A percentile compares a stretch with the other conserved stretches of the same genome.
These are phyloP conservation scores for Sphenostylis stenocarpa DNA, from an alignment of 306 rosid genomes.

Conservation along the genomic window DNA sequence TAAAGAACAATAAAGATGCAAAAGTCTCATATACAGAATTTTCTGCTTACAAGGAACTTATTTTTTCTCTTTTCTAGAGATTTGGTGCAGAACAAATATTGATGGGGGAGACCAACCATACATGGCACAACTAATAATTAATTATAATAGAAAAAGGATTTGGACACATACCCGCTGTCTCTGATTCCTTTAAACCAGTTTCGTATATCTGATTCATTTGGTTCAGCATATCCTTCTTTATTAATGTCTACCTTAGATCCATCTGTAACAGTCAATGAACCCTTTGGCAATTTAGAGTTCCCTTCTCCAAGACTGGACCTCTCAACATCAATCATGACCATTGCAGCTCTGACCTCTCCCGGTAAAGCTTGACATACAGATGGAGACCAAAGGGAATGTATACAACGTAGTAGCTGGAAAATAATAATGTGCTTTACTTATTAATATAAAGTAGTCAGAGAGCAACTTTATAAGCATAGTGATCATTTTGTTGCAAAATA, in stretches of 20 bases:
- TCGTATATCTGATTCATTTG: slow-evolving; percentile 74
- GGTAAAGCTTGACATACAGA: slow-evolving; percentile 71
- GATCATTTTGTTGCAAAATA: slow-evolving; percentile 26
- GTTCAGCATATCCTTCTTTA: slow-evolving; percentile 69
- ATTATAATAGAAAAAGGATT: slow-evolving; percentile 8
- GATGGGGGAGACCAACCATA: background rate
- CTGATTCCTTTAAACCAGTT: slow-evolving; percentile 94
- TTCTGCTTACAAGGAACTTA: slow-evolving; percentile 27
- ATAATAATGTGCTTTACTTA: slow-evolving; percentile 28
- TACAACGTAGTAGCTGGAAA: slow-evolving; percentile 77
- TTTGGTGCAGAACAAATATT: slow-evolving; percentile 12
- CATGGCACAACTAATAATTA: slow-evolving; percentile 2
- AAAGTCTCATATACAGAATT: slow-evolving; percentile 3
- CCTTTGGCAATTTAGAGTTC: slow-evolving; percentile 68
- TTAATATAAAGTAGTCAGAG: slow-evolving; percentile 20
- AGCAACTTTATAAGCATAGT: slow-evolving; percentile 21
- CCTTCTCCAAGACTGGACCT: slow-evolving; percentile 89
- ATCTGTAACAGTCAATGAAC: slow-evolving; percentile 40
- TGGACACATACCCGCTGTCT: slow-evolving; percentile 83
- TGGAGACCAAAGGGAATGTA: slow-evolving; percentile 95
- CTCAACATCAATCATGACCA: slow-evolving; percentile 82
- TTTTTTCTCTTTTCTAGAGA: background rate
- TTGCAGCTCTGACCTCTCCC: slow-evolving; percentile 81
- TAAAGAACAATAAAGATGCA: slow-evolving; percentile 6
- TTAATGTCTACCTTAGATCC: slow-evolving; percentile 54